A percentile compares a stretch with the other conserved stretches of the same genome.
Conservation (phyloP, 2,329 filamentous ascomycete species). For the Microsporum ferrugineum region DNA sequence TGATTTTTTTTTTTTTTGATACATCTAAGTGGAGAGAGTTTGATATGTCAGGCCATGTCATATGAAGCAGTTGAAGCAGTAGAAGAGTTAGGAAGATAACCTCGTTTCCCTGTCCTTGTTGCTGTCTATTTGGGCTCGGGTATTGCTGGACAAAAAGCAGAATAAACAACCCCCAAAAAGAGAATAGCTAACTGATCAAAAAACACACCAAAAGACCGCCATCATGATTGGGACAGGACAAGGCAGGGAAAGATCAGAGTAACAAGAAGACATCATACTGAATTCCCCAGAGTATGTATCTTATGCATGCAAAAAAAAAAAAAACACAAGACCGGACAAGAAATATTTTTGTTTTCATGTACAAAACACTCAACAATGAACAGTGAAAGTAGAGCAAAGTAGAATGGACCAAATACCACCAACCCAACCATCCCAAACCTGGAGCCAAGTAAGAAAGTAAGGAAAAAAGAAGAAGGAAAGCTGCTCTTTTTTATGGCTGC, state of each 20-base stretch:
- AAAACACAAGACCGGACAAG: not conserved
- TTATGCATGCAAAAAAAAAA: not conserved
- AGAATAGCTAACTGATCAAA: not conserved
- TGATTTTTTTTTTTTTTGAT: not conserved
- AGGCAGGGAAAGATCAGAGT: too few relatives aligned
- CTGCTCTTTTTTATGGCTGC: not conserved
- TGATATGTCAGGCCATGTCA: not conserved
- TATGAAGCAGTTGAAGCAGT: not conserved
- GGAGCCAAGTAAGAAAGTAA: not conserved
- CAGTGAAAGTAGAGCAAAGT: not conserved
- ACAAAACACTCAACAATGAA: not conserved
- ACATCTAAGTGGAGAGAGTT: not conserved
- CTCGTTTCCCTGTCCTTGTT: not conserved
- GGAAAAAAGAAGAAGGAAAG: not conserved
- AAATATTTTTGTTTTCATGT: not conserved
- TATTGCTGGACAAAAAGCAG: not conserved
- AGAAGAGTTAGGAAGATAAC: not conserved
- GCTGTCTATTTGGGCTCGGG: not conserved
- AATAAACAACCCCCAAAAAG: not conserved
- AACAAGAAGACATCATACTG: not conserved
- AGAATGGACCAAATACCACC: not conserved
- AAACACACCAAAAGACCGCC: not conserved
- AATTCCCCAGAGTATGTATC: not conserved
- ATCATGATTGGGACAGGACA: not conserved
- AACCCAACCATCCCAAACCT: not conserved